Percentiles rank a stretch among this genome's conserved stretches.
phyloP scores from a whole-genome alignment of 2,329 filamentous ascomycete species.

The Podosphaera aphanis region DNA sequence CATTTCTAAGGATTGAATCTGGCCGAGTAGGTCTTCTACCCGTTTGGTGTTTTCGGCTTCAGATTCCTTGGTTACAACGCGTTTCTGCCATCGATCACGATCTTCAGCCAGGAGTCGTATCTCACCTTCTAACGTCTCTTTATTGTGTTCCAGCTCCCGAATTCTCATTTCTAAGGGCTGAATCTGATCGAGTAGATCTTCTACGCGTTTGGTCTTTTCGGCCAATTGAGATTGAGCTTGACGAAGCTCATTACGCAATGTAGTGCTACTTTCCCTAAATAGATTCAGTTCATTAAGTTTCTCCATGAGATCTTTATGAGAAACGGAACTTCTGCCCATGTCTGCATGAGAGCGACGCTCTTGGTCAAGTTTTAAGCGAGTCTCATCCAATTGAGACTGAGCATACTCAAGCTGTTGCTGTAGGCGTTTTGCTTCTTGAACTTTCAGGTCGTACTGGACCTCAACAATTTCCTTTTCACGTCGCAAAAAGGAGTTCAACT shows the following conservation, averaged over 20 bases:
- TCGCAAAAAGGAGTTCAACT: conserved; percentile 75
- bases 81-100: conserved; percentile 84
- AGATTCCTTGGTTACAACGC: too few relatives aligned
- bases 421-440: conserved; percentile 67
- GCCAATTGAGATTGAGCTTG: conserved; percentile 54
- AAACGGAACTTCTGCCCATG: conserved; percentile 46
- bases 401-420: conserved; percentile 78
- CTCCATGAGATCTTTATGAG: conserved; percentile 76
- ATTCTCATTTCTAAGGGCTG: conserved; percentile 65
- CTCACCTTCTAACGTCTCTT: conserved; percentile 44
- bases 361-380: conserved; percentile 70
- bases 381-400: conserved; percentile 71
- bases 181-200: conserved; percentile 50
- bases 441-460: conserved; percentile 78
- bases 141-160: conserved; percentile 60
- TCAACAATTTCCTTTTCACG: conserved; percentile 96
- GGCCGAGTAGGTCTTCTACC: conserved; percentile 48
- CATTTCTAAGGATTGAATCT: conserved; percentile 61
- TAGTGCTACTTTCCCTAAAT: conserved; percentile 83
- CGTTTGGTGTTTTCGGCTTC: conserved; percentile 48
- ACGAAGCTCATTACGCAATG: conserved; percentile 65
- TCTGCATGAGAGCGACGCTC: conserved; percentile 60
- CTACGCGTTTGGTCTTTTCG: conserved; percentile 51
- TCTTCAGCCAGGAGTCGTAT: conserved; percentile 76
- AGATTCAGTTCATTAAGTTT: conserved; percentile 90